phyloP scores from a whole-genome alignment of 108 stramenopile species.

The Hondaea fermentalgiana region DNA sequence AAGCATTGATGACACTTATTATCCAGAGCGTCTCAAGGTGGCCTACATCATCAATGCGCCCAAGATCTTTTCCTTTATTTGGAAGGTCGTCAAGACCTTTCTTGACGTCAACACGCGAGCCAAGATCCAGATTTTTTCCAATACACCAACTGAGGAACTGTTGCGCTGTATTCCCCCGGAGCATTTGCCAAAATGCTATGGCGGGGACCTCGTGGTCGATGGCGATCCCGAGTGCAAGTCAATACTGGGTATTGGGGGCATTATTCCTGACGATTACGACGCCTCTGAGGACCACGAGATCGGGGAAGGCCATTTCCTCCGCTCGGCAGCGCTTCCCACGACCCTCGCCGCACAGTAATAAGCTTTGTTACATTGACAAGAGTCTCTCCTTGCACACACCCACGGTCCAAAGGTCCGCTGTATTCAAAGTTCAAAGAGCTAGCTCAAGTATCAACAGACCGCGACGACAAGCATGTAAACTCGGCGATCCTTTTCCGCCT shows the following conservation, averaged over 20 bases:
- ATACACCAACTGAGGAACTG: not conserved
- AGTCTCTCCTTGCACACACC: no score
- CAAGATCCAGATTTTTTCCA: not conserved
- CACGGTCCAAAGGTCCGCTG: no score
- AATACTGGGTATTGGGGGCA: not conserved
- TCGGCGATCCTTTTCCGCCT: no score
- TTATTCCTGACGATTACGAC: not conserved
- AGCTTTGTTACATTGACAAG: no score
- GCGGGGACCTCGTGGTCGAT: not conserved
- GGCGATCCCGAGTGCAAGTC: not conserved
- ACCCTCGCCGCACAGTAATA: no score
- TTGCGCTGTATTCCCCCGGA: not conserved
- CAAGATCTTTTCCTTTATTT: not conserved
- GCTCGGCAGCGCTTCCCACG: not conserved
- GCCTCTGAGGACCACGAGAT: not conserved
- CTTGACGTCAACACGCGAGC: not conserved
- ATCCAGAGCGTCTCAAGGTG: slow-evolving; percentile 1
- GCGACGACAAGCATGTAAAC: no score
- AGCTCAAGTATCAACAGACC: no score
- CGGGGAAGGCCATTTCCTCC: not conserved
- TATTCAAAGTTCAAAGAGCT: no score
- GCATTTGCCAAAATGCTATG: not conserved
- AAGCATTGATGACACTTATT: not conserved
- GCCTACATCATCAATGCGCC: not conserved
- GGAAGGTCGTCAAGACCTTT: not conserved